Base-by-base conservation (phyloP, 1,284 basidiomycete species). In the Xerocomus cyaneibrunnescens region DNA sequence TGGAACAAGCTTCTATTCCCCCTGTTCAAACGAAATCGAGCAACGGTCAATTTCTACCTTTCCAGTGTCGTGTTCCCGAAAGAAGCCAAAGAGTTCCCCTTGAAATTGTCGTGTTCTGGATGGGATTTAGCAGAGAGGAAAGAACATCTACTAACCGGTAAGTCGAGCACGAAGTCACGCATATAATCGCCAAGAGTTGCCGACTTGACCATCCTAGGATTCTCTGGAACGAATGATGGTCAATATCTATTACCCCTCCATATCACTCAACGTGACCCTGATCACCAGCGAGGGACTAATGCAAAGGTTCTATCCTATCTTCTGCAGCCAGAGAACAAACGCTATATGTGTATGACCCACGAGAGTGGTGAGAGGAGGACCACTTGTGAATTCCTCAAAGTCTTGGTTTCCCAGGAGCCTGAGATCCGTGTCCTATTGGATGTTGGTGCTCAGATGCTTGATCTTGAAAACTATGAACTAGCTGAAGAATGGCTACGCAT, bases 141-240 rank as follows among this genome's bases (percentile, higher is more conserved):
- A 45, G 39, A 39, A 1, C 65, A 72, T 31, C 23, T 72, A 1
- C 16, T 58, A 10, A 64, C 57, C 0, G 62, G 62, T 64, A 9
- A 48, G 62, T 47, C 3, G 13, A 19, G 25, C 9, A 27, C 25
- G n/a, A 28, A 3, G 7, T 12, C 9, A 6, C 14, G 7, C 12
- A 10, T 37, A 13, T 19, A 3, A 3, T 8, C 6, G n/a, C 12
- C 21, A 3, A 35, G 1, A 17, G 10, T 28, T 21, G 6, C 14
- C 14, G 22, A 21, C 48, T 44, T 7, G 43, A 16, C 13, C 4
- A 6, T 13, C 3, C 17, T 13, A 82, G 81, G 81, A 0, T 83
- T 83, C 57, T 82, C 78, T 39, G 81, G 81, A 8, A 82, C 80
- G 1, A 83, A 82, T 44, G 80, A 83, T 56, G 75, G 74, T 30